Evolutionary conservation across 305 asterid species (phyloP), one percentile per base, ranked within the genome.

Genomic region (Fraxinus angustifolia): DNA sequence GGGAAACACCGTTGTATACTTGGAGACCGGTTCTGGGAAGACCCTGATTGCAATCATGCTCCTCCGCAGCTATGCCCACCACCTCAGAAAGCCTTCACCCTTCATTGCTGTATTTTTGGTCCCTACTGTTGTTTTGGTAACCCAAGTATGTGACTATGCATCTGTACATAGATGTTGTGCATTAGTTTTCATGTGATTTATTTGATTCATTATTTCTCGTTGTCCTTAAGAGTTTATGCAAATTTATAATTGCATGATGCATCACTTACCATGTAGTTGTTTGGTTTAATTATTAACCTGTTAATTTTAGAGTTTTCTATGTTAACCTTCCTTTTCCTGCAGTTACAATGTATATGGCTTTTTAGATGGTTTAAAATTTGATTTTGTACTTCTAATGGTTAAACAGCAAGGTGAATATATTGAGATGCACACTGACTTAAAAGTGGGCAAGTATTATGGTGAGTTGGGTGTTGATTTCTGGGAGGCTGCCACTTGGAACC

Each of bases 21-120:
- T 94, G 31, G 98, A 94, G 82, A 93, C 98, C 0, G 97, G 98
- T 50, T 87, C 95, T 0, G 98, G 98, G n/a, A 94, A 94, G 89
- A 94, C 97, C 26, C 87, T 92, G 4, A 93, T 93, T 8, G 94
- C 98, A 0, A 86, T 92, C 77, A 94, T 93, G 98, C 97, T 94
- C 76, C 87, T 94, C 3, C 91, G 96, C 7, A 89, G 93, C 86
- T 91, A 90, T 42, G 92, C 94, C 2, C 83, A 85, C 78, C 78
- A 83, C 17, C 83, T 93, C 73, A 82, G 91, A 75, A 94, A 92
- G 89, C 96, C 97, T 2, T 84, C 92, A 2, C 87, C 92, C 12
- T 79, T 82, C 78, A 35, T 93, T 75, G 94, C 97, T 67, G 91
- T 94, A 60, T 93, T 94, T 86, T 88, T 94, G 92, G 98, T 94